Percentiles rank a stretch among this genome's conserved stretches.
phyloP scores from a whole-genome alignment of 371 early-diverging fungal genomes.

The Mortierella polycephala region DNA sequence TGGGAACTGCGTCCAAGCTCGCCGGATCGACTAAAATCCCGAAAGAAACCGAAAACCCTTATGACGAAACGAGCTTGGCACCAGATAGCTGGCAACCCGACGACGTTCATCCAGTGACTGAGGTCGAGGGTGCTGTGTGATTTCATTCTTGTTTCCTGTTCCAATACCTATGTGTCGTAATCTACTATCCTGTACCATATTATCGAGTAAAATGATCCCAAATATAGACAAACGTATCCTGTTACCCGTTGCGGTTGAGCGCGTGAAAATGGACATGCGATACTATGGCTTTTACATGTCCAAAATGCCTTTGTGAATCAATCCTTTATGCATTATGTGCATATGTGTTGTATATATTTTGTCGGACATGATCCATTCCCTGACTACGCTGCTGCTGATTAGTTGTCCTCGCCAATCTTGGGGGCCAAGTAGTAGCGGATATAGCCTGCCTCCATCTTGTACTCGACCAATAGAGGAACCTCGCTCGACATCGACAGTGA shows the following conservation, averaged over 20 bases:
- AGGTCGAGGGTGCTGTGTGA: slow-evolving; percentile 21
- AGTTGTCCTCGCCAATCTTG: slow-evolving; percentile 55
- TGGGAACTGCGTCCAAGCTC: background rate
- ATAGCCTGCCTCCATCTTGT: slow-evolving; percentile 92
- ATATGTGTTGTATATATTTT: background rate
- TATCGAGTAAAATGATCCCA: no score
- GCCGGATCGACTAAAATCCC: background rate
- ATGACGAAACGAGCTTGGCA: background rate
- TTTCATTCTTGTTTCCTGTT: background rate
- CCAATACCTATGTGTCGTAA: background rate
- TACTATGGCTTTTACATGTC: no score
- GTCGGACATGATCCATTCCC: no score
- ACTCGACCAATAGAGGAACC: slow-evolving; percentile 94
- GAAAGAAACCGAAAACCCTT: background rate
- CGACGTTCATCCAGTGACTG: background rate
- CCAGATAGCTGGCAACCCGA: background rate
- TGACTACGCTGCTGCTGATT: background rate
- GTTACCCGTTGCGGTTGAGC: no score
- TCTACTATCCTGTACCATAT: no score
- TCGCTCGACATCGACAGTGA: slow-evolving; percentile 86
- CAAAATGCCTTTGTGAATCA: no score
- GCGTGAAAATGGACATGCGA: no score
- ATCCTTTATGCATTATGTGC: no score
- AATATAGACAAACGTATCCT: no score
- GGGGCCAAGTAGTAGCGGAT: slow-evolving; percentile 89